phyloP scores from a whole-genome alignment of 2,329 filamentous ascomycete genomes.

The Ophiosphaerella korrae region DNA sequence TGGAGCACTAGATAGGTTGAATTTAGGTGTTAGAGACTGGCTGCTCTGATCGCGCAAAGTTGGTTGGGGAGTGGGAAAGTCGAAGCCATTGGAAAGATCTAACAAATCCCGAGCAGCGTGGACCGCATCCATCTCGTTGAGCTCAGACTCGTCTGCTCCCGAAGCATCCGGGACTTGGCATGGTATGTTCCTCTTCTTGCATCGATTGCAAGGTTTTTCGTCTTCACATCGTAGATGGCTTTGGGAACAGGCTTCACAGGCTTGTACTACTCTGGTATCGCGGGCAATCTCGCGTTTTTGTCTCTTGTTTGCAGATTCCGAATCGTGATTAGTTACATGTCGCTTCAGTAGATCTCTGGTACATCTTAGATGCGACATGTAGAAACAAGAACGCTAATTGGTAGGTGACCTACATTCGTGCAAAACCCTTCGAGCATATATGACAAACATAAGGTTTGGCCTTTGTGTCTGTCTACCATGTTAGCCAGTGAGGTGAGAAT shows the following conservation, averaged over 20 bases:
- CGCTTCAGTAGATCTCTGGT: constrained; percentile 56
- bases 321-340: constrained; percentile 53
- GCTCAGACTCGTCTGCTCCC: constrained; percentile 18
- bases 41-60: constrained; percentile 3
- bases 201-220: constrained; percentile 59
- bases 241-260: constrained; percentile 58
- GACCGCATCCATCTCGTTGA: constrained; percentile 29
- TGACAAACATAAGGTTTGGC: constrained; percentile 54
- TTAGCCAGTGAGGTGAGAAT: constrained; percentile 10
- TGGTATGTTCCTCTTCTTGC: constrained; percentile 54
- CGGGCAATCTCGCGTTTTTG: constrained; percentile 32
- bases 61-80: constrained; percentile 20
- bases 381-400: not conserved
- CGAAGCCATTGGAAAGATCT: constrained; percentile 32
- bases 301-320: constrained; percentile 39
- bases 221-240: constrained; percentile 61
- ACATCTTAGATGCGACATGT: constrained; percentile 4
- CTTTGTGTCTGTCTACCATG: constrained; percentile 38
- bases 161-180: constrained; percentile 43
- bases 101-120: constrained; percentile 39
- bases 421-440: constrained; percentile 54
- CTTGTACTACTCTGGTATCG: constrained; percentile 47
- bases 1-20: not conserved
- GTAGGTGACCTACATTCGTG: constrained; percentile 45
- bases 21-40: constrained; percentile 3